A percentile compares a stretch with the other conserved stretches of the same genome.
These are phyloP conservation scores for Scedosporium dehoogii DNA, from an alignment of 2,329 filamentous ascomycete genomes.

Conservation along the genomic window DNA sequence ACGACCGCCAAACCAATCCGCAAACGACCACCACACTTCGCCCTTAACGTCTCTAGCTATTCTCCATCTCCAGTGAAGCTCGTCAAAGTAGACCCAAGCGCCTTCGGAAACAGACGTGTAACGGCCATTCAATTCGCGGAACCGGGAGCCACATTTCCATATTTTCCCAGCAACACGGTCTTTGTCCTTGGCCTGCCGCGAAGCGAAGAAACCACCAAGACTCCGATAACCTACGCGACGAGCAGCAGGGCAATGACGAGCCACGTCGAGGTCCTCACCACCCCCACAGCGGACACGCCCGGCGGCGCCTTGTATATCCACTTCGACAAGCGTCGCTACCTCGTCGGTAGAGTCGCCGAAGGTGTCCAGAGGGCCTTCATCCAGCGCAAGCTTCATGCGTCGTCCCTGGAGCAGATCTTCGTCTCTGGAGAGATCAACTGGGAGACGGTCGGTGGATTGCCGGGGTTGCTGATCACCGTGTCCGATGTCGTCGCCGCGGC, in stretches of 20 bases:
- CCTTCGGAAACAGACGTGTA: neutral
- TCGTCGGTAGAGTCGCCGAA: conserved; percentile 76
- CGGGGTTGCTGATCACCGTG: conserved; percentile 77
- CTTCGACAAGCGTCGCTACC: conserved; percentile 71
- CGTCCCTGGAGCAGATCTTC: conserved; percentile 68
- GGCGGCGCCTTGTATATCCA: conserved; percentile 70
- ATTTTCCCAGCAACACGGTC: conserved; percentile 9
- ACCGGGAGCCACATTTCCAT: neutral
- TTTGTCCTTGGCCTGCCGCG: conserved; percentile 8
- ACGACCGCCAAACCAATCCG: neutral
- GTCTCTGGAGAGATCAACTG: conserved; percentile 70
- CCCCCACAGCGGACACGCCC: conserved; percentile 79
- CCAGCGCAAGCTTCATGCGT: conserved; percentile 55
- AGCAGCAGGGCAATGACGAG: conserved; percentile 50
- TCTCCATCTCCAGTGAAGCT: neutral
- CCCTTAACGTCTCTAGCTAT: neutral
- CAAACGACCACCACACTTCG: neutral
- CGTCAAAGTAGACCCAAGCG: neutral
- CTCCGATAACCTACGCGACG: neutral
- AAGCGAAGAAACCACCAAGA: neutral
- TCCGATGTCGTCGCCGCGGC: conserved; percentile 54
- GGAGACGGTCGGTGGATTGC: conserved; percentile 67
- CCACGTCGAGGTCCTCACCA: conserved; percentile 64
- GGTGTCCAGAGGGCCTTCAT: conserved; percentile 71
- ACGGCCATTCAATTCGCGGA: neutral